A percentile compares a stretch with the other conserved stretches of the same genome.
These are phyloP conservation scores for Wickerhamomyces subpelliculosus DNA, from an alignment of 805 yeast genomes.

Conservation along the genomic window DNA sequence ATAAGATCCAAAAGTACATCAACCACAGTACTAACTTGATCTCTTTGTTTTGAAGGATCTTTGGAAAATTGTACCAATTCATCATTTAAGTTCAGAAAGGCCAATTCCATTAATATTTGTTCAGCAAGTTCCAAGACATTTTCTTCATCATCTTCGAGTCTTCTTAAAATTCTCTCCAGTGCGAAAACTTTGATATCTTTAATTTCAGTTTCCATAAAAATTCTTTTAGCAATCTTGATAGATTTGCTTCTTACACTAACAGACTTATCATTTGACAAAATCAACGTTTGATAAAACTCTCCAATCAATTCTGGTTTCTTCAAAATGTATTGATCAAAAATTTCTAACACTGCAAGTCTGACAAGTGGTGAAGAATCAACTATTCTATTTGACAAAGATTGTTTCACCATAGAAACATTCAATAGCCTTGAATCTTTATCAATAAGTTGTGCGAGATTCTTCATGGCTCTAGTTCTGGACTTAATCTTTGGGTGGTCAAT, in stretches of 20 bases:
- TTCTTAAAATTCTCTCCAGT: slow-evolving; percentile 43
- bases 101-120: slow-evolving; percentile 27
- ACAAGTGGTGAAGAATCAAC: slow-evolving; percentile 63
- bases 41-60: slow-evolving; percentile 5
- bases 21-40: slow-evolving; percentile 15
- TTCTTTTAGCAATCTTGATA: slow-evolving; percentile 39
- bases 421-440: slow-evolving; percentile 46
- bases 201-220: slow-evolving; percentile 33
- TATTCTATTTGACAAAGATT: slow-evolving; percentile 44
- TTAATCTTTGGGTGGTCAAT: slow-evolving; percentile 44
- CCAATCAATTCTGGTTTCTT: slow-evolving; percentile 37
- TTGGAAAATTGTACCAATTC: slow-evolving; percentile 5
- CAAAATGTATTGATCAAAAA: slow-evolving; percentile 43
- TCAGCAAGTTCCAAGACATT: slow-evolving; percentile 37
- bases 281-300: slow-evolving; percentile 35
- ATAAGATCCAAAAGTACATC: slow-evolving; percentile 28
- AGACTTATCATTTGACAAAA: slow-evolving; percentile 48
- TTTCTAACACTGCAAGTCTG: slow-evolving; percentile 68
- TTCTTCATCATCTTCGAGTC: slow-evolving; percentile 69
- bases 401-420: slow-evolving; percentile 41
- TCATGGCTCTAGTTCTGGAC: slow-evolving; percentile 58
- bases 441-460: slow-evolving; percentile 49
- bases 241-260: slow-evolving; percentile 59
- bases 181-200: slow-evolving; percentile 32
- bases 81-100: slow-evolving; percentile 24